phyloP scores from a whole-genome alignment of 805 yeast species.

The Tetrapisispora fleetii region DNA sequence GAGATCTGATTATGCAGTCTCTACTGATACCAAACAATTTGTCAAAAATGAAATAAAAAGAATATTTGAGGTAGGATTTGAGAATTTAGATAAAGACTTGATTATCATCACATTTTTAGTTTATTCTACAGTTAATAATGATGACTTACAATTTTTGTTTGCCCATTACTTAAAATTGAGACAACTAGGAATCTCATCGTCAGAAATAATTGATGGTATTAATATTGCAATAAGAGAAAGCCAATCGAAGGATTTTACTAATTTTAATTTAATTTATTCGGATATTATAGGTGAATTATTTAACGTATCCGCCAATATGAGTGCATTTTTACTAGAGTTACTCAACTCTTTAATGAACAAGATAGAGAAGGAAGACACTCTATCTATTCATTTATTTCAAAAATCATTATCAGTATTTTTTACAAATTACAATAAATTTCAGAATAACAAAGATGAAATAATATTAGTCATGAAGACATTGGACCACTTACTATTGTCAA shows the following conservation, averaged over 20 bases:
- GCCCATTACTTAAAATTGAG: constrained; percentile 31
- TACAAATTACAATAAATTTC: constrained; percentile 11
- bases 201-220: constrained; percentile 16
- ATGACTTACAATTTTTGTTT: constrained; percentile 21
- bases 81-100: constrained; percentile 7
- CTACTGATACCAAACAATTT: constrained; percentile 8
- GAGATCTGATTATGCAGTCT: constrained; percentile 2
- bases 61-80: not conserved
- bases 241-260: constrained; percentile 3
- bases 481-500: constrained; percentile 37
- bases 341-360: constrained; percentile 10
- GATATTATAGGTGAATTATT: constrained; percentile 9
- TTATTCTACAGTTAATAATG: constrained; percentile 9
- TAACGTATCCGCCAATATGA: constrained; percentile 2
- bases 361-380: constrained; percentile 15
- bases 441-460: constrained; percentile 1
- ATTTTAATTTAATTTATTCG: constrained; percentile 15
- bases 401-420: constrained; percentile 26
- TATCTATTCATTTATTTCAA: constrained; percentile 21
- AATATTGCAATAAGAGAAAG: constrained; percentile 5
- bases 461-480: constrained; percentile 26
- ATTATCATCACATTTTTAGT: constrained; percentile 25
- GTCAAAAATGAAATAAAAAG: constrained; percentile 3
- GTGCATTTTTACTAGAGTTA: constrained; percentile 15
- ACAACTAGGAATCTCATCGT: constrained; percentile 11